phyloP scores from a whole-genome alignment of 768 basidiomycete genomes.

The Harrya chromipes region DNA sequence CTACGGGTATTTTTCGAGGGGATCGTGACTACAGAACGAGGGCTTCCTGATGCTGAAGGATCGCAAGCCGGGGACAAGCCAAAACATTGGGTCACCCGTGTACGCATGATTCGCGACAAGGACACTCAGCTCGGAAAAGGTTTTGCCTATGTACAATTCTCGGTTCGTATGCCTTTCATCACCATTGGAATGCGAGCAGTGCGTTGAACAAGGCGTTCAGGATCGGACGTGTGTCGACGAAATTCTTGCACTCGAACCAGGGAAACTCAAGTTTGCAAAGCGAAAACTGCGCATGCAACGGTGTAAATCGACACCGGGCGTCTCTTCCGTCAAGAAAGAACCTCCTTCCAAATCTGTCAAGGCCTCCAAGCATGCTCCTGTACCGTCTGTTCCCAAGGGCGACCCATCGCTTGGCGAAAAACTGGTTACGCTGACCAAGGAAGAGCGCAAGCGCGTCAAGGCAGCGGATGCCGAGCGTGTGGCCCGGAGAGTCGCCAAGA shows the following conservation, averaged over 20 bases:
- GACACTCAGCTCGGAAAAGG: constrained; percentile 95
- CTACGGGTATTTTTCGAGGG: constrained; percentile 84
- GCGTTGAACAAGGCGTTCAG: constrained; percentile 38
- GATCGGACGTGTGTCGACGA: constrained; percentile 93
- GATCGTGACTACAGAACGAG: constrained; percentile 66
- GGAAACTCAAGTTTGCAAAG: constrained; percentile 87
- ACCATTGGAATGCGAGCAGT: background rate
- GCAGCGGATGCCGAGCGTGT: constrained; percentile 75
- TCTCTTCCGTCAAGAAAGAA: constrained; percentile 16
- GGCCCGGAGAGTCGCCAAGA: constrained; percentile 85
- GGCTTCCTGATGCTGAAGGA: constrained; percentile 42
- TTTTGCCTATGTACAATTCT: constrained; percentile 89
- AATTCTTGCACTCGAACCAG: constrained; percentile 73
- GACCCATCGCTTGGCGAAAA: constrained; percentile 79
- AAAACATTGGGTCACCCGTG: constrained; percentile 69
- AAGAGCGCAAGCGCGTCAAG: constrained; percentile 83
- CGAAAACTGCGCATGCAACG: constrained; percentile 88
- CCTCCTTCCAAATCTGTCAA: constrained; percentile 3
- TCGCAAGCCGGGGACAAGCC: constrained; percentile 34
- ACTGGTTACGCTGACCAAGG: constrained; percentile 74
- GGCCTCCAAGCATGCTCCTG: constrained; percentile 2
- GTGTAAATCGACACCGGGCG: constrained; percentile 72
- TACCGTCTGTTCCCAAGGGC: constrained; percentile 56
- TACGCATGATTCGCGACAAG: constrained; percentile 86
- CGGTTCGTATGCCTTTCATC: constrained; percentile 39